These are phyloP conservation scores for Fusarium sp. DNA, from an alignment of 2,329 filamentous ascomycete species.

Conservation along the genomic window DNA sequence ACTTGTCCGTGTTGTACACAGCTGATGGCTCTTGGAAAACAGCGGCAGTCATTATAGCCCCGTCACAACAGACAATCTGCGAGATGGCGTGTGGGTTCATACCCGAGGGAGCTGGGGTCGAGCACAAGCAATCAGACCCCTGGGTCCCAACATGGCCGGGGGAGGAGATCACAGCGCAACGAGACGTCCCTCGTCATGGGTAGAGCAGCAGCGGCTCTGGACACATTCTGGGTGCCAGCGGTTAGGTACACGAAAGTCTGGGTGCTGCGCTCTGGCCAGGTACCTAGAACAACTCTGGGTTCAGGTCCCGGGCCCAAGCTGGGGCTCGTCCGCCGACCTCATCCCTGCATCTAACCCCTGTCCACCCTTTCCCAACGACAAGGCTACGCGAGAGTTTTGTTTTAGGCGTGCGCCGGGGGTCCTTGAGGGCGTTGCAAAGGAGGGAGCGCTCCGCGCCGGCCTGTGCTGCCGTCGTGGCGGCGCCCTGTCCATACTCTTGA, in stretches of 20 bases:
- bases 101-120: slow-evolving; percentile 44
- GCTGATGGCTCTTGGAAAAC: slow-evolving; percentile 33
- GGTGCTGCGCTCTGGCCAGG: slow-evolving; percentile 33
- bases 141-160: slow-evolving; percentile 38
- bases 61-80: slow-evolving; percentile 45
- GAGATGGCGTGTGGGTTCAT: slow-evolving; percentile 49
- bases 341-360: slow-evolving; percentile 43
- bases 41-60: slow-evolving; percentile 44
- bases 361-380: slow-evolving; percentile 38
- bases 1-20: slow-evolving; percentile 41
- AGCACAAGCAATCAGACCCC: slow-evolving; percentile 45
- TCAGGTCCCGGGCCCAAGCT: slow-evolving; percentile 36
- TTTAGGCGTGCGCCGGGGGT: slow-evolving; percentile 40
- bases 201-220: slow-evolving; percentile 27
- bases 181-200: slow-evolving; percentile 30
- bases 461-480: slow-evolving; percentile 47
- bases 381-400: slow-evolving; percentile 44
- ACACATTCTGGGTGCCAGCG: slow-evolving; percentile 21
- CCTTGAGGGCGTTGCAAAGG: slow-evolving; percentile 3
- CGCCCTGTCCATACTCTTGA: slow-evolving; percentile 41
- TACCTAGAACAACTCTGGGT: slow-evolving; percentile 44
- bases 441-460: slow-evolving; percentile 40
- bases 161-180: slow-evolving; percentile 43
- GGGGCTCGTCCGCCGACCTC: slow-evolving; percentile 26
- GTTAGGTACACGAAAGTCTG: slow-evolving; percentile 21